Evolutionary conservation across 352 stramenopile species (phyloP), one percentile per base, ranked within the genome.

Genomic region (Pythium brassicae): DNA sequence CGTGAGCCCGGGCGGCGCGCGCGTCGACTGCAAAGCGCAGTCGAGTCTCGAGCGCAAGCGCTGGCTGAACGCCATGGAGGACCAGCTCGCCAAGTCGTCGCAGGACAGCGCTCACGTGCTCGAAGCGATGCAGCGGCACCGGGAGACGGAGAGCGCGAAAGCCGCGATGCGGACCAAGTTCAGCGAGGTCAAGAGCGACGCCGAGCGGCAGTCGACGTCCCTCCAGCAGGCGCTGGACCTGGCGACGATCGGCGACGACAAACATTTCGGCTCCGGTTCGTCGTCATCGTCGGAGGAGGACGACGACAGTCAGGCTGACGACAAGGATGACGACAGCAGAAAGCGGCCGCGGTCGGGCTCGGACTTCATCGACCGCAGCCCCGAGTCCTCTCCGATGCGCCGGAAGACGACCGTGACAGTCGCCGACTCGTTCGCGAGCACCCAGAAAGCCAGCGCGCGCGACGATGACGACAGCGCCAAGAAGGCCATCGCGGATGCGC

Each of bases 341-440:
- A 34, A 63, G 14, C 58, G 58, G 5, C 65, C 67, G 26, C 63
- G 63, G 11, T 63, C 45, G 17, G 47, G 65, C 26, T 62, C 66
- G 3, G 69, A 81, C 42, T 81, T 74, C n/a, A 68, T 82, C 22
- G 74, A 86, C 20, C 62, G 66, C 19, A 87, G 77, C 50, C 82
- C 82, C 0, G 82, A 92, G 53, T 85, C 76, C 50, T 92, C 78
- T 11, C 78, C 81, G 0, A 87, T 89, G 69, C 65, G 80, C n/a
- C 69, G 72, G 44, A 78, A 77, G 32, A 58, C 46, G 32, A 19
- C 27, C 0, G 15, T 26, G 2, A 44, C 59, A 0, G 68, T 69
- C 9, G 39, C 8, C 3, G 10, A 63, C 3, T 83, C 83, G 26
- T 68, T 75, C 27, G 67, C 66, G 8, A 62, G 65, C 32, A 60